These are phyloP conservation scores for Hirschioporus abietinus DNA, from an alignment of 768 basidiomycete genomes.

Conservation along the genomic window DNA sequence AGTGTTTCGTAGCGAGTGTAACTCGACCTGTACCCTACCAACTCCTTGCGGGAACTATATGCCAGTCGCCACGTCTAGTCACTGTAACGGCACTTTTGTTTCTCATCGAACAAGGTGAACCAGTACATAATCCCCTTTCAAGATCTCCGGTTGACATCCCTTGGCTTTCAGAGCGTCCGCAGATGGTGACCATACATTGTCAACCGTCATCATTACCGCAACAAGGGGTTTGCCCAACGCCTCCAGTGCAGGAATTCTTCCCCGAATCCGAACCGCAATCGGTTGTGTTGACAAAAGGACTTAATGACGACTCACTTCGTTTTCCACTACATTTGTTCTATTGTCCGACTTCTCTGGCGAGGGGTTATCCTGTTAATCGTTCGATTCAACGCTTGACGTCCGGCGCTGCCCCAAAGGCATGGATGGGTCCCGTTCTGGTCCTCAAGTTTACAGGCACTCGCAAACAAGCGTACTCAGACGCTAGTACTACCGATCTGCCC, in stretches of 20 bases:
- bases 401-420: constrained; percentile 68
- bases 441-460: constrained; percentile 83
- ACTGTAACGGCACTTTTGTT: constrained; percentile 75
- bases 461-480: constrained; percentile 78
- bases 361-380: constrained; percentile 66
- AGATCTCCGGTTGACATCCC: background rate
- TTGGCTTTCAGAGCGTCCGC: constrained; percentile 55
- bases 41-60: constrained; percentile 63
- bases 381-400: constrained; percentile 80
- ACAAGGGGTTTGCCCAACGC: constrained; percentile 68
- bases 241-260: constrained; percentile 59
- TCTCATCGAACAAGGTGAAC: constrained; percentile 64
- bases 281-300: constrained; percentile 74
- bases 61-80: constrained; percentile 63
- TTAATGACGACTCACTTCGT: constrained; percentile 75
- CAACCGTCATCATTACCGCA: constrained; percentile 63
- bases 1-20: constrained; percentile 42
- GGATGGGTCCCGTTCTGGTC: constrained; percentile 78
- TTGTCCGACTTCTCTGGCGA: constrained; percentile 56
- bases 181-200: constrained; percentile 65
- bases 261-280: constrained; percentile 46
- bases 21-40: constrained; percentile 59
- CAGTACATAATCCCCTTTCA: background rate
- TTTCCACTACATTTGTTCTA: constrained; percentile 86
- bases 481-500: constrained; percentile 78